Base-by-base conservation (phyloP, 2,329 filamentous ascomycete species). In the Diaporthe ilicicola region DNA sequence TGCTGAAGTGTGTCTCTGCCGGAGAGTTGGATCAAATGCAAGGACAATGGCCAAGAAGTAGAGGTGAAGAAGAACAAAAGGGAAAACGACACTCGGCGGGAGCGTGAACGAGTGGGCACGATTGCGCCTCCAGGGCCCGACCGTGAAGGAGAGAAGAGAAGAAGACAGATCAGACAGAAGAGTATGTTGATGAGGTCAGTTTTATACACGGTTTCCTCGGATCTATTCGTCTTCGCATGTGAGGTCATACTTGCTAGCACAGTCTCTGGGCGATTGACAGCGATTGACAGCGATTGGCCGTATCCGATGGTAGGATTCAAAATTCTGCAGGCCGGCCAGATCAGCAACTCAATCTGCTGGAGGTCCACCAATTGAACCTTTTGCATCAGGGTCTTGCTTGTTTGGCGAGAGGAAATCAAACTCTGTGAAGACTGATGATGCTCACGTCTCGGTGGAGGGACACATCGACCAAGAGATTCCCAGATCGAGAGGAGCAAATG, bases 41-140 rank as follows among this genome's bases (percentile, higher is more conserved):
- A 50, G 50, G 29, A 51, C 12, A 53, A 3, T n/a, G 44, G 67
- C 67, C 67, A 62, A 59, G 29, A 9, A n/a, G n/a, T n/a, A n/a
- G n/a, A n/a, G n/a, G n/a, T n/a, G n/a, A 6, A 24, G 29, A 22
- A 15, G 53, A 46, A 27, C 4, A 27, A 19, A 46, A n/a, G 19
- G 61, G 34, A 8, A 13, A n/a, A 22, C 17, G 39, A 32, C 51
- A 53, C 44, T 69, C 54, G 32, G 67, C 8, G 17, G 29, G 24
- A 42, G 44, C n/a, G 29, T 15, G 39, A 56, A 55, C 9, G 39
- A 59, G 39, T 56, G 42, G 42, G 22, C 37, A 42, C 67, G 42
- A 56, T 9, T 61, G n/a, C 50, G 67, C 54, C 37, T 22, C 67
- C 27, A 39, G 42, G 67, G 67, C 54, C 54, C 67, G 54, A 69